Base-by-base conservation (phyloP, 225 moss, liverwort and hornwort genomes). In the Straminergon stramineum region DNA sequence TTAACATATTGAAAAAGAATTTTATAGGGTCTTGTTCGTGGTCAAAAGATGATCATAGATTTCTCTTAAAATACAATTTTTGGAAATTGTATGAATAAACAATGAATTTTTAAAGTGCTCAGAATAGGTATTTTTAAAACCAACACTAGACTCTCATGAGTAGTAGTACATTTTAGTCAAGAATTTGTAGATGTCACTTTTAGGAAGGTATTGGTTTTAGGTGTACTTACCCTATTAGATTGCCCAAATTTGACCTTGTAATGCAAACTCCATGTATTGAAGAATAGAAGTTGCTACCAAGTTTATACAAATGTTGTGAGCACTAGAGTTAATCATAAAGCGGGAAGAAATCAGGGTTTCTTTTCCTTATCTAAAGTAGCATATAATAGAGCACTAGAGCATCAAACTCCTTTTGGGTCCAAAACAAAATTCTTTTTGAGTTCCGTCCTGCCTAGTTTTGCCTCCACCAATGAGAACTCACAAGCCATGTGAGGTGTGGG, bases 401-500 rank as follows among this genome's bases (percentile, higher is more conserved):
- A 67, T 37, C 11, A 37, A 67, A 35, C 35, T 67, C 11, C 20
- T 37, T 11, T 67, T 20, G 13, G 2, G 13, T 69, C 39, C 13
- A 39, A 69, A 69, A 13, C 39, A 1, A 6, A n/a, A 13, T 6
- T 20, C 17, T 32, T 65, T 32, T 17, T 8, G 65, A 32, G 17
- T 16, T 32, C 32, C 0, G 0, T 37, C 11, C 20, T 48, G 48
- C 48, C 0, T 20, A 18, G 20, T 1, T 37, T 35, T 37, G 19
- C 19, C 19, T 37, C 23, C 11, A n/a, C 13, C 69, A 19, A 69
- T 37, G 13, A n/a, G 6, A 69, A n/a, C 7, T n/a, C 2, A 69
- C 7, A 69, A 68, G 6, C 6, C 11, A 37, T 11, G 1, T 0
- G 6, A 16, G 5, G 12, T 10, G 12, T 68, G 5, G 5, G 12